These are phyloP conservation scores for Verticillium nonalfalfae DNA, from an alignment of 2,329 filamentous ascomycete species.

Conservation along the genomic window DNA sequence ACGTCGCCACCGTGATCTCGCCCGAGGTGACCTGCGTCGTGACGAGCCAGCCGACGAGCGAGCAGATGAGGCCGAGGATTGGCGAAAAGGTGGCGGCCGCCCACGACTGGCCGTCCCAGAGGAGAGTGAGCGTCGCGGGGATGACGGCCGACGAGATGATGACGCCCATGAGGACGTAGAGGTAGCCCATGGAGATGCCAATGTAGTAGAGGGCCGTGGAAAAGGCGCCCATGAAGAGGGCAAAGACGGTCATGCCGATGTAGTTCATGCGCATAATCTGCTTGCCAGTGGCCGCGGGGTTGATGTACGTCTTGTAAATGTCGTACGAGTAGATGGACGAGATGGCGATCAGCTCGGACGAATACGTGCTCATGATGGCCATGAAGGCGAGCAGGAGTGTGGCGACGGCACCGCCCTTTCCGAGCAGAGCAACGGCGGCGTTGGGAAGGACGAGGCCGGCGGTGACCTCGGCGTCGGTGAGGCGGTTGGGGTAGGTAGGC, in stretches of 20 bases:
- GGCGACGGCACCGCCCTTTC: constrained; percentile 71
- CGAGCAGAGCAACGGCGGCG: constrained; percentile 76
- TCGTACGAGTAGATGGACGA: constrained; percentile 79
- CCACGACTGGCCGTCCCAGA: constrained; percentile 60
- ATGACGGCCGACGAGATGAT: constrained; percentile 74
- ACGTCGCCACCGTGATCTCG: constrained; percentile 57
- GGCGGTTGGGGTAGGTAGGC: constrained; percentile 66
- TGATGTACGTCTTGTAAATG: constrained; percentile 76
- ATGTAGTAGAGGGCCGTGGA: constrained; percentile 62
- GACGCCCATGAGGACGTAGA: constrained; percentile 78
- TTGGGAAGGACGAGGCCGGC: constrained; percentile 82
- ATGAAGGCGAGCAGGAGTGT: constrained; percentile 82
- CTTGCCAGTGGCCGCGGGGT: constrained; percentile 63
- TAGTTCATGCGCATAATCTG: constrained; percentile 69
- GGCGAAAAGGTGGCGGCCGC: constrained; percentile 62
- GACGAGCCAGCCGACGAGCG: constrained; percentile 72
- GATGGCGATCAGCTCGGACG: constrained; percentile 78
- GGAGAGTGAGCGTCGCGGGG: constrained; percentile 65
- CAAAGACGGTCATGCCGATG: constrained; percentile 57
- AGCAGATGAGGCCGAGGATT: constrained; percentile 59
- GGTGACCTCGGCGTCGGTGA: constrained; percentile 67
- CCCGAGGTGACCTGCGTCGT: constrained; percentile 65
- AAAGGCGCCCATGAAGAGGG: constrained; percentile 68
- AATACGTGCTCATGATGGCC: constrained; percentile 81
- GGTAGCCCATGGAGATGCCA: constrained; percentile 71